phyloP scores from a whole-genome alignment of 2,329 filamentous ascomycete species.

The Tolypocladium cylindrosporum region DNA sequence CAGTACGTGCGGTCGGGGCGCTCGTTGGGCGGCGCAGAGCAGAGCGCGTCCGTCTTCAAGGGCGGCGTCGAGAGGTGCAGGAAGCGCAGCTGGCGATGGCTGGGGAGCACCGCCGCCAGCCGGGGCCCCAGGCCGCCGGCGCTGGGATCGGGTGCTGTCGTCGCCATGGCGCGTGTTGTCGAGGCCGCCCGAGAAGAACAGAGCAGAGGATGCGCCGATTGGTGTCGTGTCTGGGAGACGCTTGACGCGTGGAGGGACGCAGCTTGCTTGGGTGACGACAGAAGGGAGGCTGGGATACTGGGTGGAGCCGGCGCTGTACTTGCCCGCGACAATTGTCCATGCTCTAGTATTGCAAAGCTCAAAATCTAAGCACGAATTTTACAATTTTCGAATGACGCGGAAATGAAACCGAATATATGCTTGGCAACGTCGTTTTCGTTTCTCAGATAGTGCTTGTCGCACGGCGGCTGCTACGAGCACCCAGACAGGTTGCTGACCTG shows the following conservation, averaged over 20 bases:
- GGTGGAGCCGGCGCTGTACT: neutral
- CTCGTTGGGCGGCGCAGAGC: constrained; percentile 63
- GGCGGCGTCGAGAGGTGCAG: constrained; percentile 86
- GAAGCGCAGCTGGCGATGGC: constrained; percentile 51
- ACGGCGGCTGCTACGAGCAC: too few species aligned
- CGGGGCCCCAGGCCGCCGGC: constrained; percentile 5
- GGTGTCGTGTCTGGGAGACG: neutral
- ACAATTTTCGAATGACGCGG: too few species aligned
- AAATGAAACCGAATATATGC: too few species aligned
- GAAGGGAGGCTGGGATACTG: neutral
- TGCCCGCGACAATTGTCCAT: too few species aligned
- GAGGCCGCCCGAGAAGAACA: neutral
- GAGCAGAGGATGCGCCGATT: neutral
- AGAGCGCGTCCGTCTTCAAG: constrained; percentile 63
- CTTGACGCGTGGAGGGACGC: neutral
- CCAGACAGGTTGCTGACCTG: too few species aligned
- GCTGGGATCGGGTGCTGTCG: neutral
- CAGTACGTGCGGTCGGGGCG: constrained; percentile 70
- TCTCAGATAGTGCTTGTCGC: too few species aligned
- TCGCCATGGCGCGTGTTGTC: neutral
- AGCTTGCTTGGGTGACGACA: neutral
- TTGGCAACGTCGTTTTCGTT: too few species aligned
- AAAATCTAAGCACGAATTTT: too few species aligned
- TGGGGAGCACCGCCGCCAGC: constrained; percentile 42
- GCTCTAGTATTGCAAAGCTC: too few species aligned